A percentile compares a stretch with the other conserved stretches of the same genome.
phyloP scores from a whole-genome alignment of 2,329 filamentous ascomycete genomes.

The Penicillium freii region DNA sequence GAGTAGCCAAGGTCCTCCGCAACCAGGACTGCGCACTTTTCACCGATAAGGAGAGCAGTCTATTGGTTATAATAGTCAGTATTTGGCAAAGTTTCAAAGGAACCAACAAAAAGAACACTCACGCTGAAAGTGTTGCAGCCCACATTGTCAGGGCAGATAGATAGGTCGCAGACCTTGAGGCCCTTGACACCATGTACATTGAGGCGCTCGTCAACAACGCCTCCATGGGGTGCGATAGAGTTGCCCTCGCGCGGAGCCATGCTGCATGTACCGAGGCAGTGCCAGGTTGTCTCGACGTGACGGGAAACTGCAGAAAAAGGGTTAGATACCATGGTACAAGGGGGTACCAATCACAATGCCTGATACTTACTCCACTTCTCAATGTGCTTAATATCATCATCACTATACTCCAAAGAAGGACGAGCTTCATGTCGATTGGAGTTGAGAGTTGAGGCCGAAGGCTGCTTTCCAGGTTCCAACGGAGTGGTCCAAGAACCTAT shows the following conservation, averaged over 20 bases:
- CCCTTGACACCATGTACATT: constrained; percentile 76
- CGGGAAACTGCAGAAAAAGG: constrained; percentile 52
- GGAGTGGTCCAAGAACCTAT: constrained; percentile 61
- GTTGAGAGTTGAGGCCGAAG: constrained; percentile 56
- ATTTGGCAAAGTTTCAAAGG: neutral
- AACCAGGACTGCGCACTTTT: constrained; percentile 68
- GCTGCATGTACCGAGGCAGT: constrained; percentile 66
- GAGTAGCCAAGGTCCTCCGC: constrained; percentile 74
- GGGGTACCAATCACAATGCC: neutral
- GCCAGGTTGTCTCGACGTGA: constrained; percentile 76
- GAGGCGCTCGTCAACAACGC: constrained; percentile 72
- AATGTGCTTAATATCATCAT: constrained; percentile 54
- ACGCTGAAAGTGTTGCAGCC: constrained; percentile 62
- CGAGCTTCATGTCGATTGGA: constrained; percentile 61
- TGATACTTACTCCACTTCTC: constrained; percentile 56
- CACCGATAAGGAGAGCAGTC: constrained; percentile 71
- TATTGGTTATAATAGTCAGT: constrained; percentile 31
- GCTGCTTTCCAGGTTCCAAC: constrained; percentile 54
- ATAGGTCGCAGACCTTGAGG: constrained; percentile 73
- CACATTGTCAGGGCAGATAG: constrained; percentile 76
- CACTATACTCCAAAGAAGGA: constrained; percentile 65
- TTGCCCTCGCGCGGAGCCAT: constrained; percentile 76
- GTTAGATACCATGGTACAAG: neutral
- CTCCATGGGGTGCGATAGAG: constrained; percentile 71
- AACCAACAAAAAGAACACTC: constrained; percentile 13